Evolutionary conservation across 176 grass and related monocot species (phyloP).

Genomic region (Cenchrus fungigraminus): DNA sequence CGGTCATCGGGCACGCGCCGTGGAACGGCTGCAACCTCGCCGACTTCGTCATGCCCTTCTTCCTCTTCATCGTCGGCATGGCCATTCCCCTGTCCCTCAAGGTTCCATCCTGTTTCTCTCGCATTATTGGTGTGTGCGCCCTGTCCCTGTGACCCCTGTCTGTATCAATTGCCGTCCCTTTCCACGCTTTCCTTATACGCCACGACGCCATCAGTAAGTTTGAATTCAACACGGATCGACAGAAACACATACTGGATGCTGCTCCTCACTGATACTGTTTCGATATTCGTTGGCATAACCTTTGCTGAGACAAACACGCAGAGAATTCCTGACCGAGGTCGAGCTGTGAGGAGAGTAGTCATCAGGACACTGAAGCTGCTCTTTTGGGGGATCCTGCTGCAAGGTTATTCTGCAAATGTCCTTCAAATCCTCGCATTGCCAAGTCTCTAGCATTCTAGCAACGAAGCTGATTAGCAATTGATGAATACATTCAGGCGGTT

Average conservation of each 20-base stretch:
- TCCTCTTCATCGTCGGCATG: conserved; percentile 97
- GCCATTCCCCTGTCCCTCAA: conserved; percentile 96
- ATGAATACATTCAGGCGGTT: conserved; percentile 60
- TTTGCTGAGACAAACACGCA: conserved; percentile 34
- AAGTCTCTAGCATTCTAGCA: background rate
- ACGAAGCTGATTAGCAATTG: background rate
- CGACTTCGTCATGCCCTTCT: conserved; percentile 96
- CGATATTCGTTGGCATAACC: background rate
- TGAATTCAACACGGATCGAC: background rate
- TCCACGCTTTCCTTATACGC: background rate
- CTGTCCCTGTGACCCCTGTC: background rate
- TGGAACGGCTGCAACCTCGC: conserved; percentile 98
- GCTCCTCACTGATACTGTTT: background rate
- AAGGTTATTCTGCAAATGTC: conserved; percentile 51
- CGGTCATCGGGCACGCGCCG: conserved; percentile 78
- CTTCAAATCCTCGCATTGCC: background rate
- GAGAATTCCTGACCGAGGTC: conserved; percentile 71
- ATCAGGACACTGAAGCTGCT: conserved; percentile 80
- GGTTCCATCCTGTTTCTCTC: conserved; percentile 36
- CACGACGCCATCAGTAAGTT: background rate
- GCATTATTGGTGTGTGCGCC: too few relatives aligned
- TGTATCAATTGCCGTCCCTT: background rate
- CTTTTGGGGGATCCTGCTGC: conserved; percentile 90
- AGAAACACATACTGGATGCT: background rate
- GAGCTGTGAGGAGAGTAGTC: conserved; percentile 66